Evolutionary conservation across 148 eudicot genomes (phyloP), one percentile per base, ranked within the genome.

Genomic region (Suaeda aralocaspica): DNA sequence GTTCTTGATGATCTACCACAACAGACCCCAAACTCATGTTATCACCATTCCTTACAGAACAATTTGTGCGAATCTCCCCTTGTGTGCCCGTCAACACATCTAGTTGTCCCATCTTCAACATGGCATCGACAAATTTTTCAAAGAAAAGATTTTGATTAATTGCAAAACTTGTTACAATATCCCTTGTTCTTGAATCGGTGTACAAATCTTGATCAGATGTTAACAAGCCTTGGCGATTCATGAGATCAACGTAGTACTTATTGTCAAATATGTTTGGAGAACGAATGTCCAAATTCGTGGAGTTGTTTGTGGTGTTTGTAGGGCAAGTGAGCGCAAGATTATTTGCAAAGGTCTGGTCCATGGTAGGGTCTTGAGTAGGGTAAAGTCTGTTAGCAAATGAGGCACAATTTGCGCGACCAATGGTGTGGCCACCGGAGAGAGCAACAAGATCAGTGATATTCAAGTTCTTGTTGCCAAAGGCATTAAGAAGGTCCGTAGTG

Each of bases 351-450:
- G 72, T 48, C 29, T 34, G 16, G 59, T 74, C 81, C 81, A 83
- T 67, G 36, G 68, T 72, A 0, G 71, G 15, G 75, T 83, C 86
- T 25, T 60, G 81, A 3, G 65, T 63, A 1, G 86, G 86, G 83
- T 74, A 77, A 15, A 83, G 77, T 2, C 86, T 45, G 6, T 1
- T 0, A 16, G 58, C 24, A 77, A 83, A 80, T 24, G 84, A 65
- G 8, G 53, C 3, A 62, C 86, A 83, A 45, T 83, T 84, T 63
- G 72, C 66, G 18, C 49, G 66, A 0, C 86, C 86, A 39, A 83
- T 83, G 11, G 86, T 83, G 78, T 83, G 86, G 39, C 70, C 86
- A 0, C 86, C 84, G 3, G 86, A 83, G 65, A 83, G 86, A 50
- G 82, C 83, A 4, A 83, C 86, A 2, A 80, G 42, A 19, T 83